Evolutionary conservation across 768 basidiomycete species (phyloP).

Genomic region (Lactarius quietus): DNA sequence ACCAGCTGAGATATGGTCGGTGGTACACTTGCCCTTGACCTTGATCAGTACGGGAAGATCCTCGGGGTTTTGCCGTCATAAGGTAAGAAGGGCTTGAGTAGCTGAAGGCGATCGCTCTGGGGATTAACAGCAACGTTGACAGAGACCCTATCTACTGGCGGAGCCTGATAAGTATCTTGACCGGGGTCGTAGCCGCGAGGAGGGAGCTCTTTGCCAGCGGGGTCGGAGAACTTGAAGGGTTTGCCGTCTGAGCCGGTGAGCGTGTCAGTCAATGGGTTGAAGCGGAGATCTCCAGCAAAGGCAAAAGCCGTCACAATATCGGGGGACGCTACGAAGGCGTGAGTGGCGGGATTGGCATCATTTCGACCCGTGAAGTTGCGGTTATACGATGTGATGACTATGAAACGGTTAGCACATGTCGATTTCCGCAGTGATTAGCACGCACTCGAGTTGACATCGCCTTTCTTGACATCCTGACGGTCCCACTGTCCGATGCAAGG

Average conservation of each 20-base stretch:
- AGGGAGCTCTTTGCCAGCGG: constrained; percentile 88
- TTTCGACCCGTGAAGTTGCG: constrained; percentile 99
- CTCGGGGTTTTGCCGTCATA: constrained; percentile 93
- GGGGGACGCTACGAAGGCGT: constrained; percentile 92
- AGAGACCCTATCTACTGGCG: constrained; percentile 76
- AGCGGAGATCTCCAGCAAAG: constrained; percentile 89
- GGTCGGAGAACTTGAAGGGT: constrained; percentile 94
- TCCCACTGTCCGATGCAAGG: constrained; percentile 99
- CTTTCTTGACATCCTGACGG: constrained; percentile 93
- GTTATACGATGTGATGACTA: constrained; percentile 99
- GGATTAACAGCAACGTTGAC: constrained; percentile 87
- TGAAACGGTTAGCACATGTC: not conserved
- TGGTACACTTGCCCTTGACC: constrained; percentile 99
- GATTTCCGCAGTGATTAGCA: constrained; percentile 18
- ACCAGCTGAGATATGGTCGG: constrained; percentile 95
- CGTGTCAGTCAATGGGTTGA: constrained; percentile 94
- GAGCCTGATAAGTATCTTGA: constrained; percentile 94
- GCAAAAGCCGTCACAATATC: constrained; percentile 96
- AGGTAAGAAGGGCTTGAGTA: constrained; percentile 81
- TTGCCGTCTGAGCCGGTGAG: constrained; percentile 91
- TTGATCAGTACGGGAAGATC: constrained; percentile 96
- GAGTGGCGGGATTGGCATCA: constrained; percentile 98
- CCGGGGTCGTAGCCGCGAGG: constrained; percentile 96
- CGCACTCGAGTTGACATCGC: constrained; percentile 92
- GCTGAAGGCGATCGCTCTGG: constrained; percentile 85